Evolutionary conservation across 2,329 filamentous ascomycete species (phyloP).

Genomic region (Amauroascus verrucosus): DNA sequence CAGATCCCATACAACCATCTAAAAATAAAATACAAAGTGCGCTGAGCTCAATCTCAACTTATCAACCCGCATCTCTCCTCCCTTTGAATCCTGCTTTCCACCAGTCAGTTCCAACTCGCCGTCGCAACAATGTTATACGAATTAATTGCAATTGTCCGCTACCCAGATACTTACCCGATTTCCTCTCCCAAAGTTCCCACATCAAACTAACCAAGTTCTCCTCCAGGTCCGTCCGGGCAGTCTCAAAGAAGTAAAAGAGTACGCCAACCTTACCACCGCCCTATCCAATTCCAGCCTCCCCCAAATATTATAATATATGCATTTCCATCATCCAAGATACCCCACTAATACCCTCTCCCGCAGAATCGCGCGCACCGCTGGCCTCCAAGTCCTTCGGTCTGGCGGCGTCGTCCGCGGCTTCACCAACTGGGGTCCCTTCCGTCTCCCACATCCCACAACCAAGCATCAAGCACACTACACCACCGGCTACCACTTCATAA

Average conservation of each 20-base stretch:
- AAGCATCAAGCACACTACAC: constrained; percentile 75
- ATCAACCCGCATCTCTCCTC: not conserved
- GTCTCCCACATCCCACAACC: constrained; percentile 67
- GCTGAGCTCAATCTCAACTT: not conserved
- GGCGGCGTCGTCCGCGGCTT: constrained; percentile 86
- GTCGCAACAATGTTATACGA: constrained; percentile 74
- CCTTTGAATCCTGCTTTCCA: not conserved
- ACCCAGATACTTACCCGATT: not conserved
- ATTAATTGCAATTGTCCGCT: constrained; percentile 75
- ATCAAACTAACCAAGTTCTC: not conserved
- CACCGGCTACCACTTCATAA: constrained; percentile 90
- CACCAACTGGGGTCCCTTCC: constrained; percentile 90
- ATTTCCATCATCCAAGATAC: constrained; percentile 6
- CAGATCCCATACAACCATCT: not conserved
- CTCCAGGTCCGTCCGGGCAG: constrained; percentile 80
- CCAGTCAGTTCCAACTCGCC: too few species aligned
- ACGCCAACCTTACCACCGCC: constrained; percentile 31
- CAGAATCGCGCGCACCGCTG: constrained; percentile 80
- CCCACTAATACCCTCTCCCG: not conserved
- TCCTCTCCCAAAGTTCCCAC: not conserved
- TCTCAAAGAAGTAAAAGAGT: constrained; percentile 91
- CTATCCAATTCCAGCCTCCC: too few species aligned
- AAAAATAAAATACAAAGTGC: constrained; percentile 1
- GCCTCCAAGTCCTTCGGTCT: constrained; percentile 67
- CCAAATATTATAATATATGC: too few species aligned